Conservation (phyloP, 495 filamentous ascomycete genomes). For the Halenospora varia region DNA sequence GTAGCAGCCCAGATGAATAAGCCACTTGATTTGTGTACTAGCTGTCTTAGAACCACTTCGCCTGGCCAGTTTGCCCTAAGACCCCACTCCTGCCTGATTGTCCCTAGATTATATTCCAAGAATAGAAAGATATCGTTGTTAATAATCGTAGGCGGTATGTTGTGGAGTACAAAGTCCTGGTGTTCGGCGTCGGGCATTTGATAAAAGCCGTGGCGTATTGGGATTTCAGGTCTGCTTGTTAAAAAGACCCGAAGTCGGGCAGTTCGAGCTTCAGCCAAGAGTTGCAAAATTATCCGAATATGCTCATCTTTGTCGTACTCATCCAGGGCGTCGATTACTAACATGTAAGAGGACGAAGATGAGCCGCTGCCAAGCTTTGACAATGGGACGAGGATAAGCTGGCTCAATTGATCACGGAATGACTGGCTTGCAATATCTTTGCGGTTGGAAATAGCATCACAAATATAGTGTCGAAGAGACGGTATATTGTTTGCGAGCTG, state of each 20-base stretch:
- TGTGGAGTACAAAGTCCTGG: background rate
- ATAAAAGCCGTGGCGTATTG: background rate
- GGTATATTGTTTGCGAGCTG: background rate
- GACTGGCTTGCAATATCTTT: background rate
- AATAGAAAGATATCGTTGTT: background rate
- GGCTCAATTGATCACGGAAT: background rate
- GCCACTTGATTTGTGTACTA: conserved; percentile 6
- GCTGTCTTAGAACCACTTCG: conserved; percentile 3
- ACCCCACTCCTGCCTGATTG: background rate
- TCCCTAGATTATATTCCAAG: background rate
- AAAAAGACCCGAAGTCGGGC: background rate
- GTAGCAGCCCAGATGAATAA: conserved; percentile 7
- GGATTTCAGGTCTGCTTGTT: background rate
- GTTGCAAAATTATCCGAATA: background rate
- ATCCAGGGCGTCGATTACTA: background rate
- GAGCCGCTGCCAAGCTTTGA: background rate
- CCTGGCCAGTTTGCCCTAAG: conserved; percentile 3
- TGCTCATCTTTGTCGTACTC: background rate
- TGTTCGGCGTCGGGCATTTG: background rate
- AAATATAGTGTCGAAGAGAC: background rate
- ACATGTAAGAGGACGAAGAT: background rate
- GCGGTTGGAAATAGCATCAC: background rate
- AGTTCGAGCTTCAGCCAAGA: background rate
- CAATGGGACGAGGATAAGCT: background rate
- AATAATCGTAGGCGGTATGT: background rate